These are phyloP conservation scores for Castanea crenata DNA, from an alignment of 306 rosid genomes.

Conservation along the genomic window DNA sequence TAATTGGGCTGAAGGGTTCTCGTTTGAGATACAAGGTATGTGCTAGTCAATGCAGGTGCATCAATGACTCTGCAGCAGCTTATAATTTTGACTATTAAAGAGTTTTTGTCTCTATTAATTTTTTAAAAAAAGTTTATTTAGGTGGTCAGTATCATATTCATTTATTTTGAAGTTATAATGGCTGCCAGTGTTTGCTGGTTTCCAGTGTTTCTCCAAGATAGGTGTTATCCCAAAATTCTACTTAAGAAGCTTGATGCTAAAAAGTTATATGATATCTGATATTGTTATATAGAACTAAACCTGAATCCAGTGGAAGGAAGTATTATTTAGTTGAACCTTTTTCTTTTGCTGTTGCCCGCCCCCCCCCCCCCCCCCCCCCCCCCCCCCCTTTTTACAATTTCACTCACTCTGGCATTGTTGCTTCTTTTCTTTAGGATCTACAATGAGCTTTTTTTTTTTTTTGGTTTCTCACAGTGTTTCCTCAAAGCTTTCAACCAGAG, in stretches of 20 bases:
- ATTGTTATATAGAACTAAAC: no score
- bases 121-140: not conserved
- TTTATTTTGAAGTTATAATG: not conserved
- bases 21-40: slow-evolving; percentile 73
- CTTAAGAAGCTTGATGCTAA: not conserved
- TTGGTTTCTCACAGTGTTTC: no score
- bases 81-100: not conserved
- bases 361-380: not conserved
- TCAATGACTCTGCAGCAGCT: not conserved
- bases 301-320: not conserved
- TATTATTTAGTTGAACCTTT: not conserved
- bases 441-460: slow-evolving; percentile 12
- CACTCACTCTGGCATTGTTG: not conserved
- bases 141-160: not conserved
- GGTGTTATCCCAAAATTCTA: not conserved
- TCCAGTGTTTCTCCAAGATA: no score
- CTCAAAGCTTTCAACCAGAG: no score
- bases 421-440: slow-evolving; percentile 55
- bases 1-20: slow-evolving; percentile 54
- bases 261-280: no score
- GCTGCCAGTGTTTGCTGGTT: not conserved
- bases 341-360: not conserved
- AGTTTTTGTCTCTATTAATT: not conserved
- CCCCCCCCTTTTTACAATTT: slow-evolving; percentile 2
- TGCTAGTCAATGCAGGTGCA: slow-evolving; percentile 5